These are phyloP conservation scores for Liquidambar formosana DNA, from an alignment of 164 flowering plant species.

Conservation along the genomic window DNA sequence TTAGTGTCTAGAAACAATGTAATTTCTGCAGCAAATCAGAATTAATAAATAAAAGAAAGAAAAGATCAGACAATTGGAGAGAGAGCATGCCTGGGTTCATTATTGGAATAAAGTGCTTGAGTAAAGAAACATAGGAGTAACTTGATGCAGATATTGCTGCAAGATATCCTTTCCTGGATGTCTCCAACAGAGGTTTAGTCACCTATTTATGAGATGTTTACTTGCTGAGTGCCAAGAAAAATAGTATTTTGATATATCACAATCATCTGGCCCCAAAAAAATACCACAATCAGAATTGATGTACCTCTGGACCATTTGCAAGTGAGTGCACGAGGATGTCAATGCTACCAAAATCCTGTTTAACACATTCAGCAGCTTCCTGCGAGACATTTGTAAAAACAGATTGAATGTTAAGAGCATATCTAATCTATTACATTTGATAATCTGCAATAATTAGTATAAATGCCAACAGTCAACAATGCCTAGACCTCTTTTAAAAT, in stretches of 20 bases:
- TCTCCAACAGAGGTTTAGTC: conserved; percentile 86
- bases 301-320: conserved; percentile 98
- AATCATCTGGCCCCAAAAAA: background rate
- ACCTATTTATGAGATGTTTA: conserved; percentile 44
- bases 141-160: conserved; percentile 97
- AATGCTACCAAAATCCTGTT: conserved; percentile 91
- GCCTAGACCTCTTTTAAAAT: background rate
- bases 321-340: conserved; percentile 98
- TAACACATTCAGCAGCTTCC: conserved; percentile 92
- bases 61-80: background rate
- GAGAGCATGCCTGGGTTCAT: conserved; percentile 83
- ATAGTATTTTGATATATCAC: background rate
- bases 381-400: conserved; percentile 24
- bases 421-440: background rate
- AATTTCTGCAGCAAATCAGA: background rate
- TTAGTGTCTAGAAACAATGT: conserved; percentile 5
- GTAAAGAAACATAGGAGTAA: conserved; percentile 87
- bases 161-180: conserved; percentile 91
- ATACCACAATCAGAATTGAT: background rate
- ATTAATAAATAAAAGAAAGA: conserved; percentile 2
- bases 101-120: conserved; percentile 88
- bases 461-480: background rate
- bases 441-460: background rate
- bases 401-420: background rate
- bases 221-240: background rate